Conservation (phyloP, 371 early-diverging fungal genomes). For the Batrachochytrium dendrobatidis region DNA sequence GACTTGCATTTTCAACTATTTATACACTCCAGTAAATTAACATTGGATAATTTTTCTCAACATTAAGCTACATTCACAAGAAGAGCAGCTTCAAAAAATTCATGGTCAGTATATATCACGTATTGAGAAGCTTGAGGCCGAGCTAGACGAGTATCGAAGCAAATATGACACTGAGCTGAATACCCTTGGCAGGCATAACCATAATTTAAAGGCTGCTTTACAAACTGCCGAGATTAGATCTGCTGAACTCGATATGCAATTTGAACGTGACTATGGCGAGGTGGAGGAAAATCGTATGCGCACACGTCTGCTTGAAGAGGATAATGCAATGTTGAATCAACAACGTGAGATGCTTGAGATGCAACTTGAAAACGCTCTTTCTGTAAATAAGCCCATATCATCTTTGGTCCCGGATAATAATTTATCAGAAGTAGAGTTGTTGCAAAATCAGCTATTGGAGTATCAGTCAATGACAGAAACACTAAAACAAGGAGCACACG, state of each 20-base stretch:
- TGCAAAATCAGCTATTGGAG: background rate
- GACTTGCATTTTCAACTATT: too few species aligned
- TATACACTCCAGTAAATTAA: too few species aligned
- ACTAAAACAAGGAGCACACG: conserved; percentile 1
- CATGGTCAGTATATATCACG: too few species aligned
- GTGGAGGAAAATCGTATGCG: conserved; percentile 6
- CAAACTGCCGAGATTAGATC: conserved; percentile 5
- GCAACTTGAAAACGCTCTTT: background rate
- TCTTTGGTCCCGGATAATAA: background rate
- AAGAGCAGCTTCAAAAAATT: too few species aligned
- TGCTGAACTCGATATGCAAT: conserved; percentile 2
- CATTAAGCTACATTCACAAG: too few species aligned
- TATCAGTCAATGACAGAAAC: conserved; percentile 2
- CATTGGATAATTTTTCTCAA: too few species aligned
- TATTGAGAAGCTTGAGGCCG: conserved; percentile 3
- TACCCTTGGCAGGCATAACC: background rate
- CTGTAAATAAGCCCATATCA: too few species aligned
- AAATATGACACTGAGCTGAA: background rate
- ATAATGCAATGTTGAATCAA: background rate
- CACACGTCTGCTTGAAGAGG: conserved; percentile 3
- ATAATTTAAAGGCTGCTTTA: background rate
- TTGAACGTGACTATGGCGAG: conserved; percentile 7
- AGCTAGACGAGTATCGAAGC: background rate
- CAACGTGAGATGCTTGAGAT: background rate
- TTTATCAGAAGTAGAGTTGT: background rate